These are phyloP conservation scores for Chaetomium olivaceum DNA, from an alignment of 2,329 filamentous ascomycete species.

Conservation along the genomic window DNA sequence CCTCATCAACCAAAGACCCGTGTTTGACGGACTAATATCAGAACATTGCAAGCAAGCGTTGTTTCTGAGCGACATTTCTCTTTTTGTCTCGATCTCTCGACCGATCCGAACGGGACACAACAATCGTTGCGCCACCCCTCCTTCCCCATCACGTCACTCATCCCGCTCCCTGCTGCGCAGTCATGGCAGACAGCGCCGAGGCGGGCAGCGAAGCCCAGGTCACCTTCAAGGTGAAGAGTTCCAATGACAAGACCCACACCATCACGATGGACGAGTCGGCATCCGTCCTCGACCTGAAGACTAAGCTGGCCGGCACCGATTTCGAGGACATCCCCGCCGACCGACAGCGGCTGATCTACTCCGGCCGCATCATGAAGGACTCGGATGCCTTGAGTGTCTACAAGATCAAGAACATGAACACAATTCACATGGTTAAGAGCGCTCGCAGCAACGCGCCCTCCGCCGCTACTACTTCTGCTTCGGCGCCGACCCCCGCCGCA, in stretches of 20 bases:
- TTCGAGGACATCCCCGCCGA: slow-evolving; percentile 85
- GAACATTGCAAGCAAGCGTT: background rate
- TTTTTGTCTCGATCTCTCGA: background rate
- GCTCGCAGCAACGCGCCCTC: slow-evolving; percentile 76
- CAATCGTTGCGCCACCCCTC: background rate
- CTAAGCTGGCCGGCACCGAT: slow-evolving; percentile 76
- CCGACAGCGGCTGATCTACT: slow-evolving; percentile 94
- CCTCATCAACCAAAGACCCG: background rate
- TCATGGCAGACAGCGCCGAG: slow-evolving; percentile 67
- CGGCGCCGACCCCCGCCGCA: slow-evolving; percentile 55
- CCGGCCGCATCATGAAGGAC: slow-evolving; percentile 94
- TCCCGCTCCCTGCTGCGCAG: slow-evolving; percentile 5
- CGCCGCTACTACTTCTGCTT: slow-evolving; percentile 43
- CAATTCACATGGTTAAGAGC: slow-evolving; percentile 94
- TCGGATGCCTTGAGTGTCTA: slow-evolving; percentile 79
- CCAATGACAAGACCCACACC: slow-evolving; percentile 80
- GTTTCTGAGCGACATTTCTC: background rate
- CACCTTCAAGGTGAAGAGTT: slow-evolving; percentile 98
- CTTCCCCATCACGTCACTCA: background rate
- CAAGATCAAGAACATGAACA: slow-evolving; percentile 96
- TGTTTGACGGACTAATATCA: background rate
- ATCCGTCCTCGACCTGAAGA: slow-evolving; percentile 83
- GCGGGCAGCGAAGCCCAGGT: slow-evolving; percentile 69
- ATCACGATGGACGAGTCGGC: slow-evolving; percentile 77
- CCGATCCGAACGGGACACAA: background rate